A percentile compares a stretch with the other conserved stretches of the same genome.
These are phyloP conservation scores for Chlorella vulgaris DNA, from an alignment of 139 green algal species.

Conservation along the genomic window DNA sequence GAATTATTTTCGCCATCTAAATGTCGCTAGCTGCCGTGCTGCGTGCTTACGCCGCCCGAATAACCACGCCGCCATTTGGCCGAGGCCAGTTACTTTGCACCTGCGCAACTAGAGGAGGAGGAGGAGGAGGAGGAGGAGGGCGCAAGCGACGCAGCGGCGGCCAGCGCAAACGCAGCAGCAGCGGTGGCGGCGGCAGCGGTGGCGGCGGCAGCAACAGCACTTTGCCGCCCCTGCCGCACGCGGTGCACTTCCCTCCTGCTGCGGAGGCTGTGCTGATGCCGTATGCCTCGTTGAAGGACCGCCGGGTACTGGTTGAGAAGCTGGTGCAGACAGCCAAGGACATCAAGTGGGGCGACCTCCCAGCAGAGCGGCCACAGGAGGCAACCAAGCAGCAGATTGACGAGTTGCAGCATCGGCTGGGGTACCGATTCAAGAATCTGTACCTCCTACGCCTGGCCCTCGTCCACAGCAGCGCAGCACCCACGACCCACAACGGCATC, in stretches of 20 bases:
- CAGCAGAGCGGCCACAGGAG: neutral
- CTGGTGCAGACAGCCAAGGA: neutral
- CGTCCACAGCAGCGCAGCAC: slow-evolving; percentile 7
- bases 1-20: no score
- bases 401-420: neutral
- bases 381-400: neutral
- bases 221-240: neutral
- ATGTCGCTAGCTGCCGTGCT: no score
- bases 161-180: no score
- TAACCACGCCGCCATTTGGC: no score
- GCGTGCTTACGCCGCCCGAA: no score
- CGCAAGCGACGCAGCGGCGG: no score
- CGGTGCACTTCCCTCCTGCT: neutral
- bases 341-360: slow-evolving; percentile 7
- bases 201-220: no score
- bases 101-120: no score
- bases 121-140: no score
- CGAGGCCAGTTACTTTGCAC: no score
- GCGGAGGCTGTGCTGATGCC: neutral
- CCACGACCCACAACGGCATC: slow-evolving; percentile 24
- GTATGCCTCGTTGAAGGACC: neutral
- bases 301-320: slow-evolving; percentile 7
- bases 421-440: slow-evolving; percentile 24
- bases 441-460: slow-evolving; percentile 29
- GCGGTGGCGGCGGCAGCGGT: no score